Evolutionary conservation across 805 yeast genomes (phyloP).

Genomic region (Metahyphopichia silvanorum): DNA sequence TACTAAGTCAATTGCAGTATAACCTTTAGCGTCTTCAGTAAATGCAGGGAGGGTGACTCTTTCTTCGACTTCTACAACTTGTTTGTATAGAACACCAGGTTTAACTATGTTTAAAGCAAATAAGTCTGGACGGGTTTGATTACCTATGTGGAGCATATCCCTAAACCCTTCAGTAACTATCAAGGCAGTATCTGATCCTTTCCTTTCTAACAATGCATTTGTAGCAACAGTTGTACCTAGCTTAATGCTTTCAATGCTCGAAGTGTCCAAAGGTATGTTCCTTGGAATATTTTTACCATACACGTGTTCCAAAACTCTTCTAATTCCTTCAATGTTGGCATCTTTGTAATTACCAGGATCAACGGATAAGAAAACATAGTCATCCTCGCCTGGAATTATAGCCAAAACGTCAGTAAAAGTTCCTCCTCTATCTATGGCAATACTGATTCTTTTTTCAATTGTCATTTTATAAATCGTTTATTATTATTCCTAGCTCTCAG

Average conservation of each 20-base stretch:
- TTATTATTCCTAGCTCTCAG: no score
- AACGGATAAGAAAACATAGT: conserved; percentile 22
- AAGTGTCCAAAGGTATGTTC: conserved; percentile 12
- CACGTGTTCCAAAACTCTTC: conserved; percentile 13
- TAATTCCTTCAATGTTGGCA: conserved; percentile 16
- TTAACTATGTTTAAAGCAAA: conserved; percentile 16
- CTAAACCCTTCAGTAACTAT: conserved; percentile 18
- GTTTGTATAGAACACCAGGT: conserved; percentile 12
- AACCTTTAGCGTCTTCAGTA: conserved; percentile 12
- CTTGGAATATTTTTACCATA: conserved; percentile 15
- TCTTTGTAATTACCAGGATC: conserved; percentile 15
- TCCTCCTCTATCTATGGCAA: conserved; percentile 25
- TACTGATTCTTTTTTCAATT: conserved; percentile 1
- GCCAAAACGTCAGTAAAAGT: conserved; percentile 30
- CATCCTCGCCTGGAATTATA: conserved; percentile 44
- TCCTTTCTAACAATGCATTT: conserved; percentile 19
- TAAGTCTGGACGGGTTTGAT: conserved; percentile 18
- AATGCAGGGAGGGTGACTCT: conserved; percentile 17
- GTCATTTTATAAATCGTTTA: no score
- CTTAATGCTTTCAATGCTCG: conserved; percentile 15
- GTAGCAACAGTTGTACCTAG: conserved; percentile 30
- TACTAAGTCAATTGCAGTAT: conserved; percentile 5
- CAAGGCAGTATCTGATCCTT: conserved; percentile 16
- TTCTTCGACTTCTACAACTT: conserved; percentile 17
- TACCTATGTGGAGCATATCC: conserved; percentile 17